Percentiles rank a stretch among this genome's conserved stretches.
phyloP scores from a whole-genome alignment of 148 eudicot species.

The Fagopyrum homotropicum region DNA sequence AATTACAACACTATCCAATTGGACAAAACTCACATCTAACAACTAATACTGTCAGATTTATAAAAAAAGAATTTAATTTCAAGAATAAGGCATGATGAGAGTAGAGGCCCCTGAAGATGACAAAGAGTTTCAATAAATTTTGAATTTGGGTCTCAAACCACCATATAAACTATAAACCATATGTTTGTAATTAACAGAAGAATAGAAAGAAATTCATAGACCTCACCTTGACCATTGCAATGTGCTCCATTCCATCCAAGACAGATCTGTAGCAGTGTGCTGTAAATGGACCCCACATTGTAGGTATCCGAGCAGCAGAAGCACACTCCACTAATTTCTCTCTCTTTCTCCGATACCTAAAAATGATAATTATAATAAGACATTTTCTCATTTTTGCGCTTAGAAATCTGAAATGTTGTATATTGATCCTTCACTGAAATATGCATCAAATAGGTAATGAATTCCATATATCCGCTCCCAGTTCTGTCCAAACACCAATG shows the following conservation, averaged over 20 bases:
- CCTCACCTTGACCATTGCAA: constrained; percentile 71
- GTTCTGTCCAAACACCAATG: neutral
- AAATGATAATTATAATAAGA: neutral
- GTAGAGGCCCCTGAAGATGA: neutral
- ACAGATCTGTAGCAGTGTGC: constrained; percentile 54
- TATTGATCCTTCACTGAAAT: neutral
- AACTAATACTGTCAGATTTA: neutral
- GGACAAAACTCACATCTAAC: neutral
- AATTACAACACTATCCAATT: neutral
- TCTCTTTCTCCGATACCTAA: constrained; percentile 61
- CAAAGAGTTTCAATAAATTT: neutral
- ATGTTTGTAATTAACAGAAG: neutral
- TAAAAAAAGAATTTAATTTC: neutral
- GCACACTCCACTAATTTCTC: constrained; percentile 48
- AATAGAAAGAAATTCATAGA: neutral
- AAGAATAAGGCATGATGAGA: neutral
- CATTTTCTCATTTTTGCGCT: neutral
- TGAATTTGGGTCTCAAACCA: neutral
- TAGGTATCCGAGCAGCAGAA: constrained; percentile 68
- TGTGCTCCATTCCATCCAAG: constrained; percentile 66
- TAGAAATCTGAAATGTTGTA: constrained; percentile 1
- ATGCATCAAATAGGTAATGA: neutral
- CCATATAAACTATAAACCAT: neutral
- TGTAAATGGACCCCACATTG: constrained; percentile 61
- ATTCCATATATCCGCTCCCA: neutral